phyloP scores from a whole-genome alignment of 306 rosid genomes.

The Prosopis cineraria region DNA sequence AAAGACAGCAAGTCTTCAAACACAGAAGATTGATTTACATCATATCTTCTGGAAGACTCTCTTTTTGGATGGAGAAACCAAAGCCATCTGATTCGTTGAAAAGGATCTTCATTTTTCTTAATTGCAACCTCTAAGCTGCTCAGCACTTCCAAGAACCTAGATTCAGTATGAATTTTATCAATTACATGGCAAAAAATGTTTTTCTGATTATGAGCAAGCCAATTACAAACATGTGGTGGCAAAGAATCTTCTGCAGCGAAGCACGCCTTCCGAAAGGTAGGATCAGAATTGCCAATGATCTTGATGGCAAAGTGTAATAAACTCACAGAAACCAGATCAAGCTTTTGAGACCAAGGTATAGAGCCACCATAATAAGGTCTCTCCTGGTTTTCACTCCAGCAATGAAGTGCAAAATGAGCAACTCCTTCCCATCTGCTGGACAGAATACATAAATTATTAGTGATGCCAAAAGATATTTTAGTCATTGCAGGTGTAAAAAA shows the following conservation, averaged over 20 bases:
- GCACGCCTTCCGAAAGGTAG: conserved; percentile 75
- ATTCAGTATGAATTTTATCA: conserved; percentile 50
- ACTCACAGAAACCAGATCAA: conserved; percentile 43
- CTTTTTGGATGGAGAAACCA: conserved; percentile 41
- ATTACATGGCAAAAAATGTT: conserved; percentile 48
- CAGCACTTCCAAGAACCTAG: conserved; percentile 57
- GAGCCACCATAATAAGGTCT: conserved; percentile 32
- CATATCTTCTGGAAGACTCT: conserved; percentile 34
- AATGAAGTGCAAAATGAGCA: conserved; percentile 61
- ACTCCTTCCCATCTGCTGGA: conserved; percentile 87
- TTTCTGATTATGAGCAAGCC: conserved; percentile 53
- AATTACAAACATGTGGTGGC: conserved; percentile 39
- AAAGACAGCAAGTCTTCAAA: conserved; percentile 39
- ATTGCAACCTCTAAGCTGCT: conserved; percentile 50
- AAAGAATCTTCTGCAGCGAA: conserved; percentile 56
- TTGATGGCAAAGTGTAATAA: conserved; percentile 72
- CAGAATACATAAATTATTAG: conserved; percentile 20
- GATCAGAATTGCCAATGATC: conserved; percentile 54
- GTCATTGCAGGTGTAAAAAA: conserved; percentile 11
- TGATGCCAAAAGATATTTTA: conserved; percentile 21
- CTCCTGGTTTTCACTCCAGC: conserved; percentile 59
- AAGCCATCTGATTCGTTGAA: conserved; percentile 68
- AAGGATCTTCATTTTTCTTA: conserved; percentile 67
- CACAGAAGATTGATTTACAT: conserved; percentile 41
- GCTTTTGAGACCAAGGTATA: conserved; percentile 38